Base-by-base conservation (phyloP, 352 stramenopile species). In the Elongisporangium prolatum region DNA sequence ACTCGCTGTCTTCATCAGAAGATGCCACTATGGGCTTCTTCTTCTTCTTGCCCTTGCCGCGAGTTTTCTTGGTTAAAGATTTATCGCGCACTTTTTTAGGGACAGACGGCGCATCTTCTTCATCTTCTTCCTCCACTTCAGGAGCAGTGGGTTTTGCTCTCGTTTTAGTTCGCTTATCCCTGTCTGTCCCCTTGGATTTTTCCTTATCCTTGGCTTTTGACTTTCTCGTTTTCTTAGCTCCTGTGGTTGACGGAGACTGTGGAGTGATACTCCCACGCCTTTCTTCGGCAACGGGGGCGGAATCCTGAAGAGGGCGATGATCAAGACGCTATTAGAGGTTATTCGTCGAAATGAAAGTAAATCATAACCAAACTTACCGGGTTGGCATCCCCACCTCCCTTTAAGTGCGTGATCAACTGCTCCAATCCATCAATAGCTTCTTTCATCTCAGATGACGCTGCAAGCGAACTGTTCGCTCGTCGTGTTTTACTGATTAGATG, bases 391-490 rank as follows among this genome's bases (percentile, higher is more conserved):
- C 82, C 74, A 8, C 74, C 74, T 13, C 82, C 74, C 65, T 82
- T 80, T 6, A 71, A 75, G 25, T 64, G 69, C 13, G 62, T 59
- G 13, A 91, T 71, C 38, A 83, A 80, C 25, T 74, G 63, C 21
- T 93, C 84, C 17, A 93, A 65, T 25, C 88, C 80, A 38, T 93
- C 84, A 49, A 93, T 73, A 4, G 72, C 71, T 61, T 91, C 81
- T 50, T 91, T 90, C 59, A 89, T 74, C 48, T 93, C 83, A n/a
- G 71, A 52, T 10, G 82, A 84, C 16, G 76, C 64, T 24, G 61
- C 67, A 14, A 69, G 56, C 1, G 66, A 40, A 18, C 59, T 74
- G 37, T 74, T 75, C 5, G 74, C 75, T 6, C 78, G 78, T 10
- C 78, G 73, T 10, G 68, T 50, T 52, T 84, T 83, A 18, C 60